Base-by-base conservation (phyloP, 129 eudicot genomes). In the Apium graveolens region DNA sequence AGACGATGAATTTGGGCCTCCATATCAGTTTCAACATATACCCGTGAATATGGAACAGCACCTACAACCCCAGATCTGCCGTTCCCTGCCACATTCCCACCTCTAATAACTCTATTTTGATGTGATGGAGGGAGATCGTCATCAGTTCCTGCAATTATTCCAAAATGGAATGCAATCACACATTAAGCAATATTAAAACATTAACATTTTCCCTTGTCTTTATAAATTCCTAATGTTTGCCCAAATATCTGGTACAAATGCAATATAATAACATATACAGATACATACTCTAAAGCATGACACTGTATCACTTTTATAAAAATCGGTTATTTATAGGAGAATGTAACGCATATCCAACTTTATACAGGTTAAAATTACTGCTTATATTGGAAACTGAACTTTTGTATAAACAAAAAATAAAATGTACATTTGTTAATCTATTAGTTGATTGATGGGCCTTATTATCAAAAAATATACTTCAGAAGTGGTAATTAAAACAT, bases 71-170 rank as follows among this genome's bases (percentile, higher is more conserved):
- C 81, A 75, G 93, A 62, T 81, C 97, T 92, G 78, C 97, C 98
- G 79, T 91, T 91, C 24, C 96, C 97, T 32, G 94, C 77, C 73
- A 91, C 85, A 80, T 86, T 97, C 3, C 90, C 91, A 42, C 96
- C 97, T 90, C 97, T 86, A 43, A 90, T 86, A 49, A 89, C 80
- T 88, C 98, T 91, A 80, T 85, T 91, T 80, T 88, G 96, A 83
- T 89, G 98, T 39, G 97, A 84, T 12, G 97, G 98, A 18, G 97
- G 97, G 51, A 90, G 86, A 87, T 89, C 98, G 83, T 94, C 97
- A 87, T 93, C 98, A 34, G 97, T 91, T 69, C 98, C 97, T 89
- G 85, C 82, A 86, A 83, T 41, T 21, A 51, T 79, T 27, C 9
- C 55, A 44, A 21, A 74, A 27, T 18, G 72, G 43, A 73, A 41